Percentiles rank a stretch among this genome's conserved stretches.
phyloP scores from a whole-genome alignment of 352 stramenopile species.

The Phytophthora kernoviae region DNA sequence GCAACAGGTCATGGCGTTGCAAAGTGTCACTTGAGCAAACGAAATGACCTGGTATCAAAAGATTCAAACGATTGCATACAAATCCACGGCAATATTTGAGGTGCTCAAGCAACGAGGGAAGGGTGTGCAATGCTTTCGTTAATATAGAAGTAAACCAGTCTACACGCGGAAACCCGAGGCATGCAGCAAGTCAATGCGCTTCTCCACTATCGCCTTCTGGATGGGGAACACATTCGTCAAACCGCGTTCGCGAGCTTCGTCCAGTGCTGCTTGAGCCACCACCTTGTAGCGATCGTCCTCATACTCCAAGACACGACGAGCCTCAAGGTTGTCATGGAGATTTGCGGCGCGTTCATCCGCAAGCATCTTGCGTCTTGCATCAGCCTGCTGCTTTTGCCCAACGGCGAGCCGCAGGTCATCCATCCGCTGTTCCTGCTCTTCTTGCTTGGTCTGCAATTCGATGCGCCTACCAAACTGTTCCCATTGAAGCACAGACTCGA shows the following conservation, averaged over 20 bases:
- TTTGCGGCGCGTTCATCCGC: slow-evolving; percentile 43
- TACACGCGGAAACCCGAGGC: slow-evolving; percentile 79
- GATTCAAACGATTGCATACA: neutral
- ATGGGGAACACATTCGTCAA: slow-evolving; percentile 73
- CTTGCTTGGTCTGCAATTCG: slow-evolving; percentile 60
- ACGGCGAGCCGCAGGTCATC: slow-evolving; percentile 69
- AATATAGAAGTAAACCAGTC: slow-evolving; percentile 12
- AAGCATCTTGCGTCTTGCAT: slow-evolving; percentile 60
- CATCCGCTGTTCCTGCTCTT: slow-evolving; percentile 64
- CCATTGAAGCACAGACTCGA: slow-evolving; percentile 66
- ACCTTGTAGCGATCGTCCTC: slow-evolving; percentile 71
- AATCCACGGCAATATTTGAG: neutral
- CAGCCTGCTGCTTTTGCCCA: slow-evolving; percentile 75
- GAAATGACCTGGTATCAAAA: too few species aligned
- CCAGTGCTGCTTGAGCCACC: slow-evolving; percentile 53
- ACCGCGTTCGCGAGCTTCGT: slow-evolving; percentile 62
- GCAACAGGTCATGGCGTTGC: slow-evolving; percentile 71
- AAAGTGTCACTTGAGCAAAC: slow-evolving; percentile 55
- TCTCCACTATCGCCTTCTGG: slow-evolving; percentile 72
- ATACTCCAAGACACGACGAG: slow-evolving; percentile 38
- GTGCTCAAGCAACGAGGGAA: neutral
- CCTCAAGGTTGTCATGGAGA: slow-evolving; percentile 38
- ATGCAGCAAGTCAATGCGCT: slow-evolving; percentile 71
- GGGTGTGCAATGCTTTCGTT: slow-evolving; percentile 14
- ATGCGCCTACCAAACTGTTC: slow-evolving; percentile 65